Evolutionary conservation across 371 early-diverging fungal species (phyloP), one percentile per base, ranked within the genome.

Genomic region (Basidiobolus meristosporus): DNA sequence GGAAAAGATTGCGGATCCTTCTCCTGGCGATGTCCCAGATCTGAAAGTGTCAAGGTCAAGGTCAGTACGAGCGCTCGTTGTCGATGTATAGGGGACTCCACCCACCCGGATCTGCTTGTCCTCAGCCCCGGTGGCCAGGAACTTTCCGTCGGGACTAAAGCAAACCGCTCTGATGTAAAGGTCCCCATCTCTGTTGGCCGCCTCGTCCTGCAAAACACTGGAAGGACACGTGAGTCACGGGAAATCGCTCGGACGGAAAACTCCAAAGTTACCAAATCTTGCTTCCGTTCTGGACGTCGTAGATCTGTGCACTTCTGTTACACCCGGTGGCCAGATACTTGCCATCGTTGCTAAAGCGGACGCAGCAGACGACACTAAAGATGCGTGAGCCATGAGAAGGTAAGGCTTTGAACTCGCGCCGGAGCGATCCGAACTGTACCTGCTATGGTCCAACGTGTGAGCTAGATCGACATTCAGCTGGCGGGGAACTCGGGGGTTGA

Each of bases 41-140:
- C 77, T 71, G 53, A 18, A n/a, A n/a, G n/a, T n/a, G n/a, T n/a
- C n/a, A n/a, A n/a, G n/a, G n/a, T n/a, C n/a, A n/a, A n/a, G n/a
- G n/a, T n/a, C n/a, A n/a, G n/a, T n/a, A n/a, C n/a, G n/a, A n/a
- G n/a, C n/a, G n/a, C n/a, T n/a, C n/a, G n/a, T n/a, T n/a, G n/a
- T n/a, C n/a, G n/a, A n/a, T n/a, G n/a, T n/a, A n/a, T n/a, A n/a
- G n/a, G n/a, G n/a, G n/a, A n/a, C n/a, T n/a, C n/a, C 22, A 26
- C 57, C 45, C 61, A 86, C 73, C 38, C 95, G 75, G 44, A 96
- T 87, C 42, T 83, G 76, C 45, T 79, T 87, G 56, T 98, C 98
- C 57, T 97, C 95, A 11, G 93, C 95, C 31, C 98, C 98, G 1
- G 98, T 91, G 3, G 96, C 98, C 29, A 98, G 62, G 43, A 54